These are phyloP conservation scores for Hyphopichia wangnamkhiaoensis DNA, from an alignment of 1,139 yeast species.

Conservation along the genomic window DNA sequence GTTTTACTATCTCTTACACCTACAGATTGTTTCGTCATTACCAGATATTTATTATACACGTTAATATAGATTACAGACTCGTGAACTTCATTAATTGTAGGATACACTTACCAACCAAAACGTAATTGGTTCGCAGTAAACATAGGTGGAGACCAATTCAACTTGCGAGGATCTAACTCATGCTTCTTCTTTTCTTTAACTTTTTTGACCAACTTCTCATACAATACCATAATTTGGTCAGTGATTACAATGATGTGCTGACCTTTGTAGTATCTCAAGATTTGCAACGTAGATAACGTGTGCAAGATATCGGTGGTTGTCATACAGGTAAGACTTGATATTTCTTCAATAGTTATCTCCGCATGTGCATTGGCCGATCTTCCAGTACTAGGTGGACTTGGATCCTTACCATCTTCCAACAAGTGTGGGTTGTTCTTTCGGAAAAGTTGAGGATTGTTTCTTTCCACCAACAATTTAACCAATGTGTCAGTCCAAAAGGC, in stretches of 20 bases:
- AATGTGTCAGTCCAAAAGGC: conserved; percentile 96
- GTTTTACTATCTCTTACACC: too few relatives aligned
- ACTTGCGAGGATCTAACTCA: conserved; percentile 67
- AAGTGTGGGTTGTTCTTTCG: conserved; percentile 39
- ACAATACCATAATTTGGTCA: conserved; percentile 75
- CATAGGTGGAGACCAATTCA: conserved; percentile 93
- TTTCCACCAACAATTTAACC: conserved; percentile 70
- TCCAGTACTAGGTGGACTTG: conserved; percentile 22
- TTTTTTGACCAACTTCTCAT: conserved; percentile 66
- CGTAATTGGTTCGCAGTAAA: conserved; percentile 95
- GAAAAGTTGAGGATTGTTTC: conserved; percentile 42
- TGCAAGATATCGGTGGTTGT: conserved; percentile 95
- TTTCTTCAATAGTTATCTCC: conserved; percentile 91
- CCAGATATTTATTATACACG: conserved; percentile 3
- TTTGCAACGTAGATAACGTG: conserved; percentile 86
- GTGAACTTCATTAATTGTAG: background rate
- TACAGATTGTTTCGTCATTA: too few relatives aligned
- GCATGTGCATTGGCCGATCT: conserved; percentile 21
- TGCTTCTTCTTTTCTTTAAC: conserved; percentile 69
- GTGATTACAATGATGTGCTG: conserved; percentile 93
- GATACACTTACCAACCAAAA: conserved; percentile 74
- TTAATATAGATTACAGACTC: conserved; percentile 1
- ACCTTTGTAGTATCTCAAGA: conserved; percentile 90
- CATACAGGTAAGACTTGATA: conserved; percentile 85
- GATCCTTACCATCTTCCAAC: conserved; percentile 30